Percentiles rank a stretch among this genome's conserved stretches.
phyloP scores from a whole-genome alignment of 192 early-diverging fungal genomes.

The Mortierella alpina region DNA sequence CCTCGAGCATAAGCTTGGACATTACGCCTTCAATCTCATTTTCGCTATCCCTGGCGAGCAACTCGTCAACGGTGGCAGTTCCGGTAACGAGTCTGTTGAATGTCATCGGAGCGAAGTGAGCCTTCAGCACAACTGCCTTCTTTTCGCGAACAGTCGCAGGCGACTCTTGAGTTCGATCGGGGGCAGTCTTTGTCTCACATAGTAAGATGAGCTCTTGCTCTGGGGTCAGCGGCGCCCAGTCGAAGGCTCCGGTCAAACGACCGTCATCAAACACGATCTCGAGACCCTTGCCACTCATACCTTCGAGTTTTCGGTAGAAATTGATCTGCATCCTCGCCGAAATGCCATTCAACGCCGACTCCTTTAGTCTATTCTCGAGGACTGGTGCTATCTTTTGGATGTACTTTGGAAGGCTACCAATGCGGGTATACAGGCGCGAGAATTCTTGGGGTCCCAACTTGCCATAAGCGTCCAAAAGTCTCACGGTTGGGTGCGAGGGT shows the following conservation, averaged over 20 bases:
- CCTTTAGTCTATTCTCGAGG: conserved; percentile 22
- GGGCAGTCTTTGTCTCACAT: too few species aligned
- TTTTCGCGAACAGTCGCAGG: not conserved
- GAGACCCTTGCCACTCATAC: conserved; percentile 5
- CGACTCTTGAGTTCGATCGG: too few species aligned
- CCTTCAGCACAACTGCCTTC: not conserved
- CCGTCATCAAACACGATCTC: conserved; percentile 19
- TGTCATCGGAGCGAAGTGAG: conserved; percentile 5
- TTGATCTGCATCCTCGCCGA: conserved; percentile 7
- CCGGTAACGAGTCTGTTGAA: conserved; percentile 22
- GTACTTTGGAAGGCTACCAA: conserved; percentile 14
- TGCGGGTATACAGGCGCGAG: conserved; percentile 14
- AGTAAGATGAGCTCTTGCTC: too few species aligned
- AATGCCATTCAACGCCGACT: conserved; percentile 8
- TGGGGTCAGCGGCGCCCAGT: conserved; percentile 9
- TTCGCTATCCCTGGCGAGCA: conserved; percentile 14
- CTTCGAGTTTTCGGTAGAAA: conserved; percentile 15
- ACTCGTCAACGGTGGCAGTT: not conserved
- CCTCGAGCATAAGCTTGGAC: conserved; percentile 9
- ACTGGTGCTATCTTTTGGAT: conserved; percentile 26
- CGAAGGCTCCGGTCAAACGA: not conserved
- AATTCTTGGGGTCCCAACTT: not conserved
- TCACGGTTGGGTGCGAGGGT: not conserved
- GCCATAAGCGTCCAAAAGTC: not conserved
- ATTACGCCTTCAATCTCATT: conserved; percentile 3